Evolutionary conservation across 192 early-diverging fungal genomes (phyloP), one percentile per base, ranked within the genome.

Genomic region (Diversispora epigaea): DNA sequence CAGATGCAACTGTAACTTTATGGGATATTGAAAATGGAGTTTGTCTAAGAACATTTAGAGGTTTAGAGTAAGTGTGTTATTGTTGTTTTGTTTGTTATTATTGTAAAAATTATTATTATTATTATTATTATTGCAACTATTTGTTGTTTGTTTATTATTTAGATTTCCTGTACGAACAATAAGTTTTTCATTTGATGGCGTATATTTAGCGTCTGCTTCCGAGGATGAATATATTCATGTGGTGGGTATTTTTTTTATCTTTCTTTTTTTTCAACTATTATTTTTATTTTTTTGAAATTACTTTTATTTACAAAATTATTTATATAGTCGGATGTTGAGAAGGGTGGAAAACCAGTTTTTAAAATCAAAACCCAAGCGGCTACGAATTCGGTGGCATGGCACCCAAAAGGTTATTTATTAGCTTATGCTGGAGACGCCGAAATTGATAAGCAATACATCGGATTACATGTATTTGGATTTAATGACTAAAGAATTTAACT

Each of bases 221-320:
- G 93, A 95, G 77, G 93, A 95, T 81, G 76, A 86, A 32, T 76
- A 85, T 40, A 92, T 95, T 71, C 90, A 93, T 55, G 90, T 95
- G 75, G 91, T 92, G 84, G 81, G 89, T 84, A 2, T 39, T 56
- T 9, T 39, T 4, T 54, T 15, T 40, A 10, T 6, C 6, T 39
- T 78, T 22, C n/a, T n/a, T n/a, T n/a, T n/a, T n/a, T n/a, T n/a
- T n/a, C n/a, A n/a, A 45, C 25, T 41, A 11, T 19, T 66, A n/a
- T 47, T 58, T 43, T 7, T 22, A 67, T 54, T 25, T 79, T 47
- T 15, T 39, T 54, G 17, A 15, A 39, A 32, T 74, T 45, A 3
- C 25, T 21, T 60, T 25, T 19, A 44, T 45, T 49, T 46, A 46
- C 6, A 63, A 44, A 21, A 55, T 17, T 54, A 54, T 71, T 63